Percentiles rank a stretch among this genome's conserved stretches.
Conservation (phyloP, 2,329 filamentous ascomycete genomes). For the Helicocarpus griseus region DNA sequence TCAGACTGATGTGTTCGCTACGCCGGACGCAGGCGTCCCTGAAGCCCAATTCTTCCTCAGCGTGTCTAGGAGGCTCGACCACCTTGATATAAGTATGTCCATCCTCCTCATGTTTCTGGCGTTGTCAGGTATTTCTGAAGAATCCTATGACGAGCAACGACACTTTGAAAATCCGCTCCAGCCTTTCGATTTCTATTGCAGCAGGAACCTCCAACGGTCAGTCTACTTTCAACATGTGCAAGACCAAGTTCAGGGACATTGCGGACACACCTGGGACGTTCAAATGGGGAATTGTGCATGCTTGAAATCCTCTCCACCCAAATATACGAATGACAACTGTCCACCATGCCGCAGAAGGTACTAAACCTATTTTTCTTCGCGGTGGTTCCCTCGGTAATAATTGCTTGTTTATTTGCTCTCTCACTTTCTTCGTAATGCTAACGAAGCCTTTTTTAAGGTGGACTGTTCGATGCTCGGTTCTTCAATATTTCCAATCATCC, state of each 20-base stretch:
- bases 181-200: neutral
- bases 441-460: too few species aligned
- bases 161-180: neutral
- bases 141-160: neutral
- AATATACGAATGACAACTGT: too few species aligned
- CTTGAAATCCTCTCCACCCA: too few species aligned
- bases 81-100: neutral
- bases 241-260: neutral
- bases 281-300: neutral
- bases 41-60: neutral
- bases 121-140: neutral
- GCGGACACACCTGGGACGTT: neutral
- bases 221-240: neutral
- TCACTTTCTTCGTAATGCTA: too few species aligned
- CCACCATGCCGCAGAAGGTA: too few species aligned
- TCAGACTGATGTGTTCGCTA: neutral
- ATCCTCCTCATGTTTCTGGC: neutral
- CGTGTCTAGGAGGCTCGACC: neutral
- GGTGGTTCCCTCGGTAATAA: too few species aligned
- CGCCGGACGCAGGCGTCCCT: neutral
- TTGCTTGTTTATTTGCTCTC: too few species aligned
- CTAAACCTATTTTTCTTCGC: too few species aligned
- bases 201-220: neutral
- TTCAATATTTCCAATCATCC: too few species aligned
- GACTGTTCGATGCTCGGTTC: too few species aligned